Evolutionary conservation across 441 rosid genomes (phyloP).

Genomic region (Raphanus hybrid): DNA sequence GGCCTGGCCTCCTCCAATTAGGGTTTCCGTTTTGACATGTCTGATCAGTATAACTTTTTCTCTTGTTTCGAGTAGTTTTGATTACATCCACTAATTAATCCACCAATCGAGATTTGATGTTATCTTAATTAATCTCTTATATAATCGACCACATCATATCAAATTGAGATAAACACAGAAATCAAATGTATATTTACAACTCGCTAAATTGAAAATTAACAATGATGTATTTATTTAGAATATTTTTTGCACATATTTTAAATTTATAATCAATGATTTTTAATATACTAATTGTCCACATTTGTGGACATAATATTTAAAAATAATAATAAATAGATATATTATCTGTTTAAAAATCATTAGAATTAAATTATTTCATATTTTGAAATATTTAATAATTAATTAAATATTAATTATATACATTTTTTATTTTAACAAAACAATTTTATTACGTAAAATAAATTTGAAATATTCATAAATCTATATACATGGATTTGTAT

Average conservation of each 20-base stretch:
- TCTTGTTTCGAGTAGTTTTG: neutral
- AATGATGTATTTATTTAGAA: neutral
- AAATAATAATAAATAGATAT: no score
- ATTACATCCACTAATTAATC: slow-evolving; percentile 15
- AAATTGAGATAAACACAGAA: neutral
- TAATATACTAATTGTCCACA: neutral
- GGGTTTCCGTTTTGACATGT: slow-evolving; percentile 27
- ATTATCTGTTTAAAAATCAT: no score
- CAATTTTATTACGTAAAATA: no score
- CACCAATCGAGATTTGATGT: neutral
- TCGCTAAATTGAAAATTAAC: neutral
- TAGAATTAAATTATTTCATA: no score
- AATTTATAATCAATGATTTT: neutral
- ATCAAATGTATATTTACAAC: neutral
- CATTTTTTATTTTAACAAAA: no score
- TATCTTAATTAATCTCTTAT: neutral
- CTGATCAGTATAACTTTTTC: neutral
- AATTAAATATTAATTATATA: no score
- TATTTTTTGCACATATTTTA: neutral
- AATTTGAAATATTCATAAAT: no score
- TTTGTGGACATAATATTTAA: no score
- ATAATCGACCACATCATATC: neutral
- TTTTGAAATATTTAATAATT: no score
- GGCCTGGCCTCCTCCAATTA: slow-evolving; percentile 9
- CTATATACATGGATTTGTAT: no score